These are phyloP conservation scores for Parathielavia appendiculata DNA, from an alignment of 495 filamentous ascomycete genomes.

Conservation along the genomic window DNA sequence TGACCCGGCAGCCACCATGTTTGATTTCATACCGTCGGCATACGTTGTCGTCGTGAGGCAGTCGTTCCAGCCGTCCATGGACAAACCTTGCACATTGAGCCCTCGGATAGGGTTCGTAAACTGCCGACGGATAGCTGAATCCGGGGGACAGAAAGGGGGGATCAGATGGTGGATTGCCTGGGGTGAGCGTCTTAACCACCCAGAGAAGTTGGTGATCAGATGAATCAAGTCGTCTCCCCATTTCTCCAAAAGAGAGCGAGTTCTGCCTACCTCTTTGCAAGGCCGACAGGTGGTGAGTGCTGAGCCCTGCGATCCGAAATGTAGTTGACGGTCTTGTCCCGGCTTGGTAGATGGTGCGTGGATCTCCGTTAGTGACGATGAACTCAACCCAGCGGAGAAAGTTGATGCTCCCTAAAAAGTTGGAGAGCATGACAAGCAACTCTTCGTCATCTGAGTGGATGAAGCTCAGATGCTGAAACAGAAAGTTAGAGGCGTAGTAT, in stretches of 20 bases:
- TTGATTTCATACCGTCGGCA: slow-evolving; percentile 12
- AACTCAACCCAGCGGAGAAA: slow-evolving; percentile 17
- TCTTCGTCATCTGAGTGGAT: slow-evolving; percentile 5
- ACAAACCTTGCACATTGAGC: slow-evolving; percentile 23
- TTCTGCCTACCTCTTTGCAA: background rate
- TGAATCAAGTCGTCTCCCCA: slow-evolving; percentile 16
- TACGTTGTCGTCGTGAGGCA: slow-evolving; percentile 27
- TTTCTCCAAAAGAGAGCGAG: slow-evolving; percentile 1
- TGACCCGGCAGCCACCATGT: background rate
- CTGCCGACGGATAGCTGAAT: slow-evolving; percentile 20
- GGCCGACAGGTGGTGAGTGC: background rate
- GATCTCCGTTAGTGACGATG: slow-evolving; percentile 7
- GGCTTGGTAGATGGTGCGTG: slow-evolving; percentile 15
- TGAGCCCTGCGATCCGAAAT: background rate
- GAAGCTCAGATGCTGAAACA: slow-evolving; percentile 16
- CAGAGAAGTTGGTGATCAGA: slow-evolving; percentile 13
- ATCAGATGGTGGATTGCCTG: slow-evolving; percentile 29
- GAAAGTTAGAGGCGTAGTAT: slow-evolving; percentile 16
- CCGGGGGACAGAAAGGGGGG: slow-evolving; percentile 29
- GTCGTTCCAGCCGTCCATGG: slow-evolving; percentile 26
- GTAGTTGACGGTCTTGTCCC: slow-evolving; percentile 13
- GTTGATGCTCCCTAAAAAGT: slow-evolving; percentile 10
- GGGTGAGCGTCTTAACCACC: slow-evolving; percentile 17
- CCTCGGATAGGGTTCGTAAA: slow-evolving; percentile 18
- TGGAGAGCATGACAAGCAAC: slow-evolving; percentile 7